Evolutionary conservation across 441 rosid species (phyloP).

Genomic region (Aleurites moluccanus): DNA sequence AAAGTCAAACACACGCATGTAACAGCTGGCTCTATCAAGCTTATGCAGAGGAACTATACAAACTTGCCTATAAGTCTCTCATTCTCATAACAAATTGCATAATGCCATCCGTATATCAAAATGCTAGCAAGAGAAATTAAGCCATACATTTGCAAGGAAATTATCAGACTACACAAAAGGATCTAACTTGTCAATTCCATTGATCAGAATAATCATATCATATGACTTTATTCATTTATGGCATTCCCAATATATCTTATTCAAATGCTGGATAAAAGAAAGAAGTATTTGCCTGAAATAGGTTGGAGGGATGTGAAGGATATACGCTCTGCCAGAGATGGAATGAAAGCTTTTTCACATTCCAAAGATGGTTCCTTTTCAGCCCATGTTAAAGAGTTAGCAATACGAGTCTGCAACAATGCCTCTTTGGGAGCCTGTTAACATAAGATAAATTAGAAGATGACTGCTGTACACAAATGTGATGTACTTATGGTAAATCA

Average conservation of each 20-base stretch:
- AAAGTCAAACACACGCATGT: too few species aligned
- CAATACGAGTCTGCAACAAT: constrained; percentile 54
- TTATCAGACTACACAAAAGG: not conserved
- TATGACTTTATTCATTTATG: not conserved
- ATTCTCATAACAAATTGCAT: not conserved
- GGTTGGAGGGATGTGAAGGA: constrained; percentile 72
- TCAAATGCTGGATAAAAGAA: not conserved
- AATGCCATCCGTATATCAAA: not conserved
- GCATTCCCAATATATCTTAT: not conserved
- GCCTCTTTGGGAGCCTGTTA: constrained; percentile 58
- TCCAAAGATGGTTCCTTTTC: constrained; percentile 48
- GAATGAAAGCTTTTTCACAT: constrained; percentile 55
- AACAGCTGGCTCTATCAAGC: too few species aligned
- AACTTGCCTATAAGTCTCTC: not conserved
- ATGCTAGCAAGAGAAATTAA: not conserved
- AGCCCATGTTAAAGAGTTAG: constrained; percentile 65
- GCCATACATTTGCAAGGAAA: not conserved
- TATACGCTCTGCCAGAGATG: constrained; percentile 57
- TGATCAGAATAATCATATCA: not conserved
- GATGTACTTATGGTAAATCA: too few species aligned
- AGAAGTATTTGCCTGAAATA: constrained; percentile 45
- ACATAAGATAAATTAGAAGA: constrained; percentile 26
- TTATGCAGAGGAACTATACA: not conserved
- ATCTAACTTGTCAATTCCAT: not conserved
- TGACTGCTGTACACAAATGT: not conserved